A percentile compares a stretch with the other conserved stretches of the same genome.
These are phyloP conservation scores for Curvularia spicifera DNA, from an alignment of 2,329 filamentous ascomycete genomes.

Conservation along the genomic window DNA sequence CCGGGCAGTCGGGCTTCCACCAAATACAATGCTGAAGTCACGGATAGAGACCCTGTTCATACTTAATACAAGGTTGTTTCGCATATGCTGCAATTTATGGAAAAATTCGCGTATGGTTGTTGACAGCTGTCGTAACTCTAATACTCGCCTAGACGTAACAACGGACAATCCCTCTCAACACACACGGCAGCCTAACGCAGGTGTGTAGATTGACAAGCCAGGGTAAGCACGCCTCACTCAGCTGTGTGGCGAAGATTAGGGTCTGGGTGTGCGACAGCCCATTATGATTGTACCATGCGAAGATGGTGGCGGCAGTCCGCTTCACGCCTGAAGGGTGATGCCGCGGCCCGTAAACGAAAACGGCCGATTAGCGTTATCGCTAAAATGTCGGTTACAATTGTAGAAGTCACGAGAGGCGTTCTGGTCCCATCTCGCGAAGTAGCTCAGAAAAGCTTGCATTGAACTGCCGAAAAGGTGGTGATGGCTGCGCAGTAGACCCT, in stretches of 20 bases:
- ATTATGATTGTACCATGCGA: constrained; percentile 5
- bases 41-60: neutral
- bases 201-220: constrained; percentile 9
- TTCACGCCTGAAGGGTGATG: constrained; percentile 4
- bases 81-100: constrained; percentile 1
- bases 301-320: constrained; percentile 11
- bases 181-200: constrained; percentile 1
- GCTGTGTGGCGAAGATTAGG: constrained; percentile 11
- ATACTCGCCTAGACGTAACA: constrained; percentile 1
- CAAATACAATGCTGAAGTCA: constrained; percentile 7
- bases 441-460: neutral
- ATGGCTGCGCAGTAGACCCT: constrained; percentile 3
- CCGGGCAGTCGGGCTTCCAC: constrained; percentile 3
- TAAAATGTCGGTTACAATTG: neutral
- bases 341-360: constrained; percentile 5
- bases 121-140: constrained; percentile 12
- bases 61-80: constrained; percentile 11
- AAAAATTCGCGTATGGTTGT: constrained; percentile 6
- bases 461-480: constrained; percentile 4
- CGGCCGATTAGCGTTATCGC: constrained; percentile 5
- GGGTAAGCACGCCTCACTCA: constrained; percentile 8
- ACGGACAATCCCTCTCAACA: neutral
- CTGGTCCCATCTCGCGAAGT: neutral
- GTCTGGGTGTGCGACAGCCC: constrained; percentile 1
- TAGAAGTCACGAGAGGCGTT: neutral